These are phyloP conservation scores for Epichloe hybrida DNA, from an alignment of 2,329 filamentous ascomycete species.

Conservation along the genomic window DNA sequence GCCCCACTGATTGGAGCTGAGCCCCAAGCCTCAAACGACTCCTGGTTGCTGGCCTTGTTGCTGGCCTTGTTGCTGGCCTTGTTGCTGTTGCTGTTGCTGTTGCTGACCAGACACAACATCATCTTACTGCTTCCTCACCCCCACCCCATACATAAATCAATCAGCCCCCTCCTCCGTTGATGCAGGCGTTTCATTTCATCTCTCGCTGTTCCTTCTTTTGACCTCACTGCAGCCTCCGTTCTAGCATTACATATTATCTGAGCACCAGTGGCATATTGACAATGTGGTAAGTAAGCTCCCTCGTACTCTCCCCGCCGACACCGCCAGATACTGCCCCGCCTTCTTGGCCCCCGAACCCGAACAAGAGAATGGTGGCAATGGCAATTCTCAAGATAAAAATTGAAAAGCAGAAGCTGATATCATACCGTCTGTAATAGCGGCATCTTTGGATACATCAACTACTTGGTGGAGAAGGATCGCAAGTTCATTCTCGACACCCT, in stretches of 20 bases:
- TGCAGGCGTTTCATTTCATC: conserved; percentile 1
- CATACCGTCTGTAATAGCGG: conserved; percentile 41
- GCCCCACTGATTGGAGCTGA: conserved; percentile 8
- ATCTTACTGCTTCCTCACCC: conserved; percentile 9
- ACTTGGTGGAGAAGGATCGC: conserved; percentile 96
- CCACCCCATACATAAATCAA: conserved; percentile 4
- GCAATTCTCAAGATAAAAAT: background rate
- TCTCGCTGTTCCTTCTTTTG: conserved; percentile 3
- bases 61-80: background rate
- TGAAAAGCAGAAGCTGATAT: conserved; percentile 12
- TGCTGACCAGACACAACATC: conserved; percentile 1
- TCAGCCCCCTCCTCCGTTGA: conserved; percentile 4
- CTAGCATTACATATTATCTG: conserved; percentile 1
- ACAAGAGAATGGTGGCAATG: conserved; percentile 2
- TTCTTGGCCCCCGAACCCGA: background rate
- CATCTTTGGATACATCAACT: conserved; percentile 98
- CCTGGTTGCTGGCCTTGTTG: background rate
- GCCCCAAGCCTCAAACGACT: conserved; percentile 11
- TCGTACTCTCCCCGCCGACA: conserved; percentile 2
- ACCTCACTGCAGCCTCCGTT: background rate
- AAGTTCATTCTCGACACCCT: conserved; percentile 92
- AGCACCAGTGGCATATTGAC: conserved; percentile 8
- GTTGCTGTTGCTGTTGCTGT: background rate
- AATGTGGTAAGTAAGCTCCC: conserved; percentile 14
- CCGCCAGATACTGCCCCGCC: conserved; percentile 8